A percentile compares a stretch with the other conserved stretches of the same genome.
These are phyloP conservation scores for Gonapodya sp. DNA, from an alignment of 192 early-diverging fungal genomes.

Conservation along the genomic window DNA sequence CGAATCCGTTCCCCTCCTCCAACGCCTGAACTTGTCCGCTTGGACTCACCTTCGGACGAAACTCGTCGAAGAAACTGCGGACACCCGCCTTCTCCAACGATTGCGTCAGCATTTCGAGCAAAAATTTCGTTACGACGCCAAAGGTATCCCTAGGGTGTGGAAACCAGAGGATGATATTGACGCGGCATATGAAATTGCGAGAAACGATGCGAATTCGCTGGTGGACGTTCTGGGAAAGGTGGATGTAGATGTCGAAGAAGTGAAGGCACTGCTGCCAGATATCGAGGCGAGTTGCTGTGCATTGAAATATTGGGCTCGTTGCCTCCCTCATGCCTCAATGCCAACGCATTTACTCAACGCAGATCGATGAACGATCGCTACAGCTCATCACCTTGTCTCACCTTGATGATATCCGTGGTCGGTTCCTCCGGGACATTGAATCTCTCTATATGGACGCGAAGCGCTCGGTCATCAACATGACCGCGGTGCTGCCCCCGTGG, in stretches of 20 bases:
- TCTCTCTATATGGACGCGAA: constrained; percentile 92
- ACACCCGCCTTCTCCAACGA: constrained; percentile 72
- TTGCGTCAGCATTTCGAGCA: constrained; percentile 75
- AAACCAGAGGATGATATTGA: constrained; percentile 92
- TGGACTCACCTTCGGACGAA: constrained; percentile 67
- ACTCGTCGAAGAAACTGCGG: constrained; percentile 70
- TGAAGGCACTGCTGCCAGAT: not conserved
- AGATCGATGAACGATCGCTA: too few species aligned
- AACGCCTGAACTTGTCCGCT: constrained; percentile 47
- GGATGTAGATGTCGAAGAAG: not conserved
- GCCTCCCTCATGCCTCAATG: too few species aligned
- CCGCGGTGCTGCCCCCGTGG: constrained; percentile 79
- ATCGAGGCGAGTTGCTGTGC: too few species aligned
- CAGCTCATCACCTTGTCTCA: constrained; percentile 22
- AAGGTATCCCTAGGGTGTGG: constrained; percentile 91
- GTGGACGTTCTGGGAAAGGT: not conserved
- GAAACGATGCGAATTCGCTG: constrained; percentile 38
- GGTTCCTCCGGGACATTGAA: constrained; percentile 86
- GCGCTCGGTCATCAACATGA: constrained; percentile 80
- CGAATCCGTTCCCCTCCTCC: constrained; percentile 17
- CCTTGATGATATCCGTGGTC: constrained; percentile 43
- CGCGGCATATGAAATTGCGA: constrained; percentile 62
- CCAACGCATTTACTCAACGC: too few species aligned
- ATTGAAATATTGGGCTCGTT: too few species aligned
- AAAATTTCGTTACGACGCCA: constrained; percentile 87